phyloP scores from a whole-genome alignment of 2,329 filamentous ascomycete species.

The Colletotrichum incanum region DNA sequence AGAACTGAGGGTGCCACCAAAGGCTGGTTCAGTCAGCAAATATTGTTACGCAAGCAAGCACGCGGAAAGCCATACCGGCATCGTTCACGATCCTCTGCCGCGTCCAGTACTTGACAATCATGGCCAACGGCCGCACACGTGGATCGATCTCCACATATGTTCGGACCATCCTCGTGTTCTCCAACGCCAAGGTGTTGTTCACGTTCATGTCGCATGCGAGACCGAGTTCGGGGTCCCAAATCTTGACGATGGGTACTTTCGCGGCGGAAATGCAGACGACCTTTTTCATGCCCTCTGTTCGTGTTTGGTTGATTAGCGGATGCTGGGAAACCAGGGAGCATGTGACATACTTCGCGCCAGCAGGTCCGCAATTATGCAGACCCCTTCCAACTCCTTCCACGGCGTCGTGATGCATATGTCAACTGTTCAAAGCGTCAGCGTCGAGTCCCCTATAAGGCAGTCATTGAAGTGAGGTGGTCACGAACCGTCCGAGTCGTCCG shows the following conservation, averaged over 20 bases:
- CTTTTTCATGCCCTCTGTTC: conserved; percentile 93
- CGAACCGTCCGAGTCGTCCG: conserved; percentile 95
- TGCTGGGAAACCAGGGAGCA: background rate
- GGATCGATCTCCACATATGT: conserved; percentile 96
- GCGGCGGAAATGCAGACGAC: conserved; percentile 95
- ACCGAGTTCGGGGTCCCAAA: conserved; percentile 94
- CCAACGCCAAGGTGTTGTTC: conserved; percentile 94
- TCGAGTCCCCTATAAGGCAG: background rate
- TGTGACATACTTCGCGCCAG: conserved; percentile 82
- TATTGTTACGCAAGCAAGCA: background rate
- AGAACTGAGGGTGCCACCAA: conserved; percentile 94
- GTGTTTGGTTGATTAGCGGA: conserved; percentile 15
- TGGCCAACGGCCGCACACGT: conserved; percentile 90
- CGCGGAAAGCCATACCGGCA: conserved; percentile 78
- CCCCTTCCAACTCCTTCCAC: conserved; percentile 88
- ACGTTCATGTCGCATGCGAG: conserved; percentile 98
- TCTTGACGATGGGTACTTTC: conserved; percentile 98
- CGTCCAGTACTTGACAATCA: conserved; percentile 99
- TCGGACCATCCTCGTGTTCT: conserved; percentile 98
- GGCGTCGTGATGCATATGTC: conserved; percentile 97
- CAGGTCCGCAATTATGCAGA: conserved; percentile 91
- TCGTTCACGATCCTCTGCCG: conserved; percentile 94
- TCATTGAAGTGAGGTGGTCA: conserved; percentile 40
- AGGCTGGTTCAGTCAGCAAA: conserved; percentile 69
- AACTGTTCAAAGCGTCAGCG: conserved; percentile 70